A percentile compares a stretch with the other conserved stretches of the same genome.
Conservation (phyloP, 2,329 filamentous ascomycete genomes). For the Fusarium multiceps region DNA sequence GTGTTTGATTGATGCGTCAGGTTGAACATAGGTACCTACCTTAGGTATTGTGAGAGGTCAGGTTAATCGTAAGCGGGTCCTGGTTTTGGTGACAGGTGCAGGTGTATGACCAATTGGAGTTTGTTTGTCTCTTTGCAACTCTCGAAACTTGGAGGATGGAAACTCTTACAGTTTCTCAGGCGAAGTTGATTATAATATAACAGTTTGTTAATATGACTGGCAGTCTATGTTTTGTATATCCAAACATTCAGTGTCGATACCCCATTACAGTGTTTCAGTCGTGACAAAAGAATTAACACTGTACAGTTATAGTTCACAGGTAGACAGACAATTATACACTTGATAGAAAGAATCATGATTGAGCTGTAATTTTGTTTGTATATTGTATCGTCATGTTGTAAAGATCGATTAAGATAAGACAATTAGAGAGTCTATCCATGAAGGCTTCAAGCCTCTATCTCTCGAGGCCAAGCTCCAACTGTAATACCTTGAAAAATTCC, state of each 20-base stretch:
- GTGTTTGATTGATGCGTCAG: conserved; percentile 6
- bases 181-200: background rate
- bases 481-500: conserved; percentile 5
- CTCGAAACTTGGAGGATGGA: background rate
- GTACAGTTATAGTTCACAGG: background rate
- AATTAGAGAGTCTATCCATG: conserved; percentile 11
- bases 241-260: background rate
- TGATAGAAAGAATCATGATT: background rate
- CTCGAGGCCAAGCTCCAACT: conserved; percentile 14
- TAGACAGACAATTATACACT: background rate
- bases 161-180: background rate
- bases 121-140: background rate
- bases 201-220: background rate
- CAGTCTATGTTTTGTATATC: background rate
- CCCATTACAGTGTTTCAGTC: background rate
- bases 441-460: conserved; percentile 10
- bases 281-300: background rate
- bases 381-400: background rate
- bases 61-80: conserved; percentile 32
- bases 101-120: background rate
- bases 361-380: background rate
- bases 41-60: conserved; percentile 3
- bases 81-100: background rate
- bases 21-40: background rate
- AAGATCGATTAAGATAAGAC: conserved; percentile 22